These are phyloP conservation scores for Tetradesmus obliquus DNA, from an alignment of 139 green algal species.

Conservation along the genomic window DNA sequence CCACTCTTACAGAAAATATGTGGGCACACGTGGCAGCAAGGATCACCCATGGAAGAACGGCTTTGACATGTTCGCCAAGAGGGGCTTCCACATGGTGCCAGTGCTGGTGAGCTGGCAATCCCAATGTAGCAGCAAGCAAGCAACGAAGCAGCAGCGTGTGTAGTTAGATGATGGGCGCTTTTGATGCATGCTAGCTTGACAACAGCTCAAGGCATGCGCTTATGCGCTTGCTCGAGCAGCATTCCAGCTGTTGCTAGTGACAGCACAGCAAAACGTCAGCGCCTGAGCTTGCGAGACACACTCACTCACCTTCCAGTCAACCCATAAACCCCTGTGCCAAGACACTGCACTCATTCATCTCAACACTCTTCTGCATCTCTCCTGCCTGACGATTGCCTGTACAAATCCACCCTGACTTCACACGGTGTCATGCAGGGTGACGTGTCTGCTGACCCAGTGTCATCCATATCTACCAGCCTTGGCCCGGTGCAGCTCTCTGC, in stretches of 20 bases:
- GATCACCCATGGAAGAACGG: constrained; percentile 14
- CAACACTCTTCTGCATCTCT: too few relatives aligned
- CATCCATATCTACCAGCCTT: not conserved
- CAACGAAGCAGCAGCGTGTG: not conserved
- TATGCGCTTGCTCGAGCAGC: too few relatives aligned
- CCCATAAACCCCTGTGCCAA: too few relatives aligned
- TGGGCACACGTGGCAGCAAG: not conserved
- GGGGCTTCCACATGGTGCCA: constrained; percentile 26
- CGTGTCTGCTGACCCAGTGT: not conserved
- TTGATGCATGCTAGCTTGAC: not conserved
- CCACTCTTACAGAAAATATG: constrained; percentile 27
- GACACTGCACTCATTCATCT: too few relatives aligned
- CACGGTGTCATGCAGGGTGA: too few relatives aligned
- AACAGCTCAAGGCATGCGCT: too few relatives aligned
- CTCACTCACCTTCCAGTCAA: too few relatives aligned
- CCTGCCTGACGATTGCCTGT: too few relatives aligned
- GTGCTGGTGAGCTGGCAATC: not conserved
- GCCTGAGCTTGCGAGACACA: too few relatives aligned
- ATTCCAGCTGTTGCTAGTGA: not conserved
- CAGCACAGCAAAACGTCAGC: not conserved
- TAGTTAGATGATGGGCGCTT: too few relatives aligned
- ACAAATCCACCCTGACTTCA: too few relatives aligned
- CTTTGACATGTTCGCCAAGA: constrained; percentile 12
- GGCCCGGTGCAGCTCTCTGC: not conserved
- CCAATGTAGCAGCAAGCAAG: too few relatives aligned